Conservation (phyloP, 2,329 filamentous ascomycete species). For the Trichoderma breve region DNA sequence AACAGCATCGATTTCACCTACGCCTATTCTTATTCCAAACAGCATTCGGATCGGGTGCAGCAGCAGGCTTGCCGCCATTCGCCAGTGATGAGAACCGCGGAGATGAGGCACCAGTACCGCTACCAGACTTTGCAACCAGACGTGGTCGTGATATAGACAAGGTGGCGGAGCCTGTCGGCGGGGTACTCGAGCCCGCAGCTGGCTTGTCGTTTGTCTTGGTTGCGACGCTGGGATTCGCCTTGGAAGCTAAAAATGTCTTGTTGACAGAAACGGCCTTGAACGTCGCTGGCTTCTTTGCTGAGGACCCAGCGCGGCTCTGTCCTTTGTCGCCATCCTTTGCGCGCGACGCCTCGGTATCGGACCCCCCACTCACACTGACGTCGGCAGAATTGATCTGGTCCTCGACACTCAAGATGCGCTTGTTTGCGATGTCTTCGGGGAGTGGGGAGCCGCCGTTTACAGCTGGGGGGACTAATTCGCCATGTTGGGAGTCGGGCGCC, state of each 20-base stretch:
- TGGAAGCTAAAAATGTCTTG: slow-evolving; percentile 77
- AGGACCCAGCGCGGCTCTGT: slow-evolving; percentile 56
- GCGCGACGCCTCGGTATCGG: slow-evolving; percentile 71
- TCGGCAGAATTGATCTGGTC: slow-evolving; percentile 61
- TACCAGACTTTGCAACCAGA: slow-evolving; percentile 72
- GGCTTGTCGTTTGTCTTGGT: slow-evolving; percentile 54
- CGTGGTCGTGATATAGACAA: slow-evolving; percentile 62
- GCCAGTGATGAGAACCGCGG: slow-evolving; percentile 42
- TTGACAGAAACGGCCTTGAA: slow-evolving; percentile 88
- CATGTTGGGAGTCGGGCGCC: slow-evolving; percentile 47
- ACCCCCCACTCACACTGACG: slow-evolving; percentile 69
- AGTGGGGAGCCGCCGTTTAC: slow-evolving; percentile 49
- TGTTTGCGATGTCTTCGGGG: slow-evolving; percentile 54
- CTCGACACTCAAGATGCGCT: slow-evolving; percentile 57
- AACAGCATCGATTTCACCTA: slow-evolving; percentile 42
- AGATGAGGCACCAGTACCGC: slow-evolving; percentile 53
- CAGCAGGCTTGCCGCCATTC: slow-evolving; percentile 58
- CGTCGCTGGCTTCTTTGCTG: slow-evolving; percentile 70
- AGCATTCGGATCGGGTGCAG: slow-evolving; percentile 67
- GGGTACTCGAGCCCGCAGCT: slow-evolving; percentile 45
- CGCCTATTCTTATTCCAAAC: slow-evolving; percentile 91
- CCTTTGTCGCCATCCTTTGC: slow-evolving; percentile 56
- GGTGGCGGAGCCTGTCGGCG: slow-evolving; percentile 45
- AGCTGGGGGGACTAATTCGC: slow-evolving; percentile 41
- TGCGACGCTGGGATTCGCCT: slow-evolving; percentile 49